Evolutionary conservation across 306 rosid genomes (phyloP).

Genomic region (Trichosanthes cucumerina): DNA sequence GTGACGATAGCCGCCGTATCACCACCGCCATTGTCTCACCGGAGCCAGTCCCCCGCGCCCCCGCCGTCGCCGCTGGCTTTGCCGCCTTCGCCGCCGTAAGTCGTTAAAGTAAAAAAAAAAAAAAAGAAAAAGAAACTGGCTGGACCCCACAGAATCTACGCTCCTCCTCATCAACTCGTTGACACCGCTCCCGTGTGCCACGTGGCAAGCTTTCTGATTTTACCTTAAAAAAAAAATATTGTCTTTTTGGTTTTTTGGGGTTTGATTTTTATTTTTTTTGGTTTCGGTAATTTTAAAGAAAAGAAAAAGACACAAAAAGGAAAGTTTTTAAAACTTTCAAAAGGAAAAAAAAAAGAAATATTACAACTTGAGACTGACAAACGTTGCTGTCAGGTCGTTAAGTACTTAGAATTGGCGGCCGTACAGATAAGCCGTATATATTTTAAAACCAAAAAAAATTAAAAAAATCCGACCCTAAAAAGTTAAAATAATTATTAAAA

Average conservation of each 20-base stretch:
- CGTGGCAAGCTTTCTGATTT: slow-evolving; percentile 2
- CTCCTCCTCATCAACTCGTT: background rate
- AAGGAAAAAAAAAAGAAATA: background rate
- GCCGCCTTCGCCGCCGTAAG: slow-evolving; percentile 5
- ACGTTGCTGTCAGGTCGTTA: slow-evolving; percentile 14
- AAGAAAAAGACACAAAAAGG: background rate
- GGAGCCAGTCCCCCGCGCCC: background rate
- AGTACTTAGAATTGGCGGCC: slow-evolving; percentile 8
- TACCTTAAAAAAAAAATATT: background rate
- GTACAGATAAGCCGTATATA: slow-evolving; percentile 5
- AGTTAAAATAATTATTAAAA: background rate
- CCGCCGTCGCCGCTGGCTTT: slow-evolving; percentile 9
- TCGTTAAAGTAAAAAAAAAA: background rate
- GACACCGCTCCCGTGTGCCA: background rate
- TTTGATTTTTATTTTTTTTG: background rate
- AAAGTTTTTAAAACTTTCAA: background rate
- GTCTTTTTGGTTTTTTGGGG: background rate
- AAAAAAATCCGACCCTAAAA: background rate
- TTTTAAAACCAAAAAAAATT: background rate
- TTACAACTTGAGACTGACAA: slow-evolving; percentile 12
- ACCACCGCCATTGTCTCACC: background rate
- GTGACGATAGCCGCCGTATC: background rate
- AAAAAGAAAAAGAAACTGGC: background rate
- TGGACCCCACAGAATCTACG: slow-evolving; percentile 14
- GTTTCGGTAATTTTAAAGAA: background rate